Evolutionary conservation across 306 rosid species (phyloP), one percentile per base, ranked within the genome.

Genomic region (Gynostemma pentaphyllum): DNA sequence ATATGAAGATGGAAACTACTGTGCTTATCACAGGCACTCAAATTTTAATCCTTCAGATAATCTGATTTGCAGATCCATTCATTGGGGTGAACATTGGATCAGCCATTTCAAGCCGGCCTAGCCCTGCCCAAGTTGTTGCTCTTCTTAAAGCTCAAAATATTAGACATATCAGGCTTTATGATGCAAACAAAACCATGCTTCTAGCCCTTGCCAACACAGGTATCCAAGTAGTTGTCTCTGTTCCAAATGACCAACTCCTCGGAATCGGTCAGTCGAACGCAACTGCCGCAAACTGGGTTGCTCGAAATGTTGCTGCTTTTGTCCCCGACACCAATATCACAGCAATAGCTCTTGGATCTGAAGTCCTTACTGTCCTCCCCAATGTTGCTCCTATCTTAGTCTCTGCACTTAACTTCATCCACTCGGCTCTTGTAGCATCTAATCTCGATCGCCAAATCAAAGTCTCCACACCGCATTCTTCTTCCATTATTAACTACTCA

Each of bases 241-340:
- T 90, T 60, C 95, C 97, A 45, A 90, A 90, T 42, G 95, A 90
- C 68, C 95, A 87, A 74, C 71, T 90, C 67, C 88, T 90, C 1
- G 97, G 94, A 73, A 90, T 90, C 49, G 97, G 97, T 48, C 94
- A 87, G 77, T 90, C 97, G 76, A 90, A 90, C 72, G 87, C 94
- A 56, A 85, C 97, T 9, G 95, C 97, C 2, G 97, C 95, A 80
- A 90, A 87, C 70, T 90, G 97, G 97, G 79, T 90, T 70, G 5
- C 85, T 51, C 90, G 94, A 28, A 87, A 90, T 75, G 90, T 90
- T 73, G 48, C 87, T 37, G 85, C 95, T 27, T 94, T 87, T 74
- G 87, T 81, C 66, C 95, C 97, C 54, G 87, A 88, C 45, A 90
- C 97, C 66, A 90, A 90, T 81, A 90, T 90, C 28, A 90, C 95